Percentiles rank a stretch among this genome's conserved stretches.
Evolutionary conservation across 1,284 basidiomycete genomes (phyloP).

Genomic region (Moesziomyces sp.): DNA sequence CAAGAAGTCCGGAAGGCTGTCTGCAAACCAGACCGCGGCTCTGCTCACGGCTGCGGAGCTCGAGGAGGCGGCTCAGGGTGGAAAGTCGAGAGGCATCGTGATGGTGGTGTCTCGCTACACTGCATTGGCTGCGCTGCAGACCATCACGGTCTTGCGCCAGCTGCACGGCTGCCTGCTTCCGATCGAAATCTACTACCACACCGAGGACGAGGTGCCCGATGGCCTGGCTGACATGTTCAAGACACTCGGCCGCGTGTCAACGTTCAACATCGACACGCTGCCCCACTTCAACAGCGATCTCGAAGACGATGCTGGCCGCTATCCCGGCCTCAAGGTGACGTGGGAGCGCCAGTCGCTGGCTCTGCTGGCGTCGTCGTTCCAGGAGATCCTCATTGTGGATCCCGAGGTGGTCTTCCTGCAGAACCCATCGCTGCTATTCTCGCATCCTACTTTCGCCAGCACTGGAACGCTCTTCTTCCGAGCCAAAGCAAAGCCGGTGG

Average conservation of each 20-base stretch:
- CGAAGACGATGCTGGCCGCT: slow-evolving; percentile 37
- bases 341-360: slow-evolving; percentile 33
- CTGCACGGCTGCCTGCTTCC: slow-evolving; percentile 30
- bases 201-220: slow-evolving; percentile 26
- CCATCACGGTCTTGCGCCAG: slow-evolving; percentile 25
- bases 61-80: slow-evolving; percentile 21
- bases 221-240: slow-evolving; percentile 18
- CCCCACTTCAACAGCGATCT: slow-evolving; percentile 26
- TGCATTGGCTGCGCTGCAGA: slow-evolving; percentile 27
- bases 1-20: slow-evolving; percentile 13
- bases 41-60: slow-evolving; percentile 12
- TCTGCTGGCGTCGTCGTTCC: slow-evolving; percentile 29
- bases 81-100: slow-evolving; percentile 33
- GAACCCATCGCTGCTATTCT: slow-evolving; percentile 26
- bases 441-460: slow-evolving; percentile 25
- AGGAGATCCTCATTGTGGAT: slow-evolving; percentile 37
- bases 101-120: slow-evolving; percentile 29
- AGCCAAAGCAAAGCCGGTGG: slow-evolving; percentile 31
- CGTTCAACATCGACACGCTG: slow-evolving; percentile 25
- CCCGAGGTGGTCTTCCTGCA: slow-evolving; percentile 46
- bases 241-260: slow-evolving; percentile 16
- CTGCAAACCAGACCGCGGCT: slow-evolving; percentile 8
- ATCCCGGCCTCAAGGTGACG: slow-evolving; percentile 28
- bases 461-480: slow-evolving; percentile 49
- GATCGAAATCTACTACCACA: slow-evolving; percentile 36